Percentiles rank a stretch among this genome's conserved stretches.
Evolutionary conservation across 2,329 filamentous ascomycete species (phyloP).

Genomic region (Daldinia sp.): DNA sequence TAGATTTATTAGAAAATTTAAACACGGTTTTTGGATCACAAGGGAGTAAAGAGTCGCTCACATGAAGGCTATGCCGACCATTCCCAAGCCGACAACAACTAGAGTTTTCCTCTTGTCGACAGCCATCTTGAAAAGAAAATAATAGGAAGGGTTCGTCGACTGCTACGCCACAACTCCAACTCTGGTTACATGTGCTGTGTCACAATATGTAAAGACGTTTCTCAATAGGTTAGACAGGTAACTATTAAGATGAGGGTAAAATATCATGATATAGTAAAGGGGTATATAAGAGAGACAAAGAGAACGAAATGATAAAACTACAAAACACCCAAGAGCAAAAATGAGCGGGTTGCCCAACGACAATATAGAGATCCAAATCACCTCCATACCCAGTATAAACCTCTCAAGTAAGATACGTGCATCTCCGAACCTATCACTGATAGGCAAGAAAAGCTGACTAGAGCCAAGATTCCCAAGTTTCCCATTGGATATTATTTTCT

Average conservation of each 20-base stretch:
- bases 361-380: conserved; percentile 19
- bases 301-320: conserved; percentile 13
- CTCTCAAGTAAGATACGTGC: conserved; percentile 39
- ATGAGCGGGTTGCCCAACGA: conserved; percentile 6
- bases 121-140: conserved; percentile 58
- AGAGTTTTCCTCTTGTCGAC: conserved; percentile 69
- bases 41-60: conserved; percentile 59
- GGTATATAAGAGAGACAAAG: conserved; percentile 7
- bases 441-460: conserved; percentile 35
- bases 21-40: not conserved
- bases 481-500: conserved; percentile 32
- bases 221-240: not conserved
- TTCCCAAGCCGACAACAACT: conserved; percentile 88
- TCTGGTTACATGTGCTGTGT: conserved; percentile 24
- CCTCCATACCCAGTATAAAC: conserved; percentile 13
- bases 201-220: not conserved
- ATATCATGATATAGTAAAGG: not conserved
- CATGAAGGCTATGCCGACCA: conserved; percentile 93
- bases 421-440: conserved; percentile 48
- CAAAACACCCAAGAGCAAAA: conserved; percentile 13
- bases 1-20: conserved; percentile 20
- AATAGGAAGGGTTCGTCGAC: conserved; percentile 1
- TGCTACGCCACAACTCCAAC: conserved; percentile 36
- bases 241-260: not conserved
- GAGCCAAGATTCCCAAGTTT: conserved; percentile 28